phyloP scores from a whole-genome alignment of 305 asterid species.

The Salvia sclarea region DNA sequence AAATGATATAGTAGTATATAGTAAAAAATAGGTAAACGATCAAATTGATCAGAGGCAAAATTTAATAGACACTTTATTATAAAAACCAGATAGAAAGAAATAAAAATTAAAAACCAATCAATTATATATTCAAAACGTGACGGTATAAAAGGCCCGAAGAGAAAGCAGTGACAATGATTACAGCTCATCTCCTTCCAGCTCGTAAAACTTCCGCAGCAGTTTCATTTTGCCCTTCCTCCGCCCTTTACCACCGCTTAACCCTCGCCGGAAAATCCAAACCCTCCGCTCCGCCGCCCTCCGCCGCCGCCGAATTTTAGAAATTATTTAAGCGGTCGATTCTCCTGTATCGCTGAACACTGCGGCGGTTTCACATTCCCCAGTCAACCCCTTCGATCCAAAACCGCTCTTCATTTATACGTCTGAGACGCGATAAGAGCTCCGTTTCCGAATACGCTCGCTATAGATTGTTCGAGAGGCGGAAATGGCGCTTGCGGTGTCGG shows the following conservation, averaged over 20 bases:
- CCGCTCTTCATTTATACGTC: conserved; percentile 19
- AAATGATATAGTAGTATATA: too few relatives aligned
- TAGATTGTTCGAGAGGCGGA: conserved; percentile 5
- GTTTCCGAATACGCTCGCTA: conserved; percentile 6
- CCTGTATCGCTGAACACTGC: conserved; percentile 15
- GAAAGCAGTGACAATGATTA: conserved; percentile 33
- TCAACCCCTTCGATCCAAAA: conserved; percentile 46
- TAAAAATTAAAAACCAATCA: too few relatives aligned
- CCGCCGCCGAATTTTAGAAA: conserved; percentile 23
- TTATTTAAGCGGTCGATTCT: conserved; percentile 20
- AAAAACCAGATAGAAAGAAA: too few relatives aligned
- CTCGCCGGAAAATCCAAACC: conserved; percentile 35
- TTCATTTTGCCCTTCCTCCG: conserved; percentile 40
- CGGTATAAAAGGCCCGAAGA: conserved; percentile 27
- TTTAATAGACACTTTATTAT: too few relatives aligned
- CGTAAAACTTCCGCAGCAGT: conserved; percentile 37
- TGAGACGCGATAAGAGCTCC: conserved; percentile 12
- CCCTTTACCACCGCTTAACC: conserved; percentile 38
- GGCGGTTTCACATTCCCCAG: conserved; percentile 20
- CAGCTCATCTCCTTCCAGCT: conserved; percentile 37
- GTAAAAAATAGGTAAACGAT: too few relatives aligned
- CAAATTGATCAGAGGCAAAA: too few relatives aligned
- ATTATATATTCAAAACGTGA: too few relatives aligned
- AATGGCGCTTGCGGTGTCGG: conserved; percentile 87
- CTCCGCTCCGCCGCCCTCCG: conserved; percentile 25